Evolutionary conservation across 257 asterid species (phyloP).

Genomic region (Ilex aquifolium): DNA sequence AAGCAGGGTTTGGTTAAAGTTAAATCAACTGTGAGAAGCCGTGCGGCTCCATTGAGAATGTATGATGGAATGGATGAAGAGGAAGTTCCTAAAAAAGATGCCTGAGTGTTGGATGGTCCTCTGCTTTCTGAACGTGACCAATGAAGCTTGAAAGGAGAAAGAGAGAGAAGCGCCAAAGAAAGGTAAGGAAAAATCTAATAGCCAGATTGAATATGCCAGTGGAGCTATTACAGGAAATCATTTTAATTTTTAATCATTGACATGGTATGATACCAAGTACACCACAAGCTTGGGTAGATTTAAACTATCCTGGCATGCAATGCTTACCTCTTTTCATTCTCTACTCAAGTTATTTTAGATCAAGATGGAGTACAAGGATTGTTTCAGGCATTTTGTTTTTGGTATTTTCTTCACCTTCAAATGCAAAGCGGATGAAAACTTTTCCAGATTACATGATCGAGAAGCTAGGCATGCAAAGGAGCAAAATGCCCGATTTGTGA

Average conservation of each 20-base stretch:
- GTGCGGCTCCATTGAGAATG: slow-evolving; percentile 86
- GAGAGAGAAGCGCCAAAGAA: slow-evolving; percentile 93
- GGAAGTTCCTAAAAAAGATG: slow-evolving; percentile 76
- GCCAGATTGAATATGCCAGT: not conserved
- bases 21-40: slow-evolving; percentile 91
- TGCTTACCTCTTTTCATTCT: too few species aligned
- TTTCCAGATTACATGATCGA: too few species aligned
- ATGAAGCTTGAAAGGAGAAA: slow-evolving; percentile 91
- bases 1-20: slow-evolving; percentile 82
- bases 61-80: slow-evolving; percentile 93
- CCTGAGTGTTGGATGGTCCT: slow-evolving; percentile 98
- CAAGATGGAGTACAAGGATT: too few species aligned
- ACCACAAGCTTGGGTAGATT: not conserved
- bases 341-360: too few species aligned
- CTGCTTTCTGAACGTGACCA: slow-evolving; percentile 92
- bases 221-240: not conserved
- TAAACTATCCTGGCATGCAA: too few species aligned
- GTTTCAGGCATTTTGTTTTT: too few species aligned
- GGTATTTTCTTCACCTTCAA: too few species aligned
- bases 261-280: not conserved
- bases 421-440: too few species aligned
- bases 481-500: too few species aligned
- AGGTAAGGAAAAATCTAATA: slow-evolving; percentile 35
- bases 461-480: too few species aligned
- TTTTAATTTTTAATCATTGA: too few species aligned